Percentiles rank a stretch among this genome's conserved stretches.
Evolutionary conservation across 495 filamentous ascomycete genomes (phyloP).

Genomic region (Lophiotrema nucula): DNA sequence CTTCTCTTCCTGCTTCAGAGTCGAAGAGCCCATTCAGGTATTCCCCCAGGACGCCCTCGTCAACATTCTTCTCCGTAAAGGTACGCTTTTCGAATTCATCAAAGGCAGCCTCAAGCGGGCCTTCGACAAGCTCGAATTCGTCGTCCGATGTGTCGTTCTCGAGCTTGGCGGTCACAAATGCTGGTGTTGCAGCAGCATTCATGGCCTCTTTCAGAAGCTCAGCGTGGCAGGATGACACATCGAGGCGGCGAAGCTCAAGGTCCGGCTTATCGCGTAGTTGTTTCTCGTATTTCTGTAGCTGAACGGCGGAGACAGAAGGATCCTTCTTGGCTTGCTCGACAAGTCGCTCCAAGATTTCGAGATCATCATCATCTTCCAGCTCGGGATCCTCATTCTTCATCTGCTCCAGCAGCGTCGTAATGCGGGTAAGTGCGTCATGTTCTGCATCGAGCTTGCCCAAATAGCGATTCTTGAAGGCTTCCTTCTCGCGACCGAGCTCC

Average conservation of each 20-base stretch:
- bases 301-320: conserved; percentile 11
- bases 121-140: conserved; percentile 30
- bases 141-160: conserved; percentile 15
- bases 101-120: conserved; percentile 13
- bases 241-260: neutral
- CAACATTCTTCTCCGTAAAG: conserved; percentile 3
- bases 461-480: conserved; percentile 4
- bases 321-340: conserved; percentile 27
- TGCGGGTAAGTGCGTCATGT: conserved; percentile 7
- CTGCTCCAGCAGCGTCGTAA: conserved; percentile 10
- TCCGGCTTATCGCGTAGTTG: conserved; percentile 10
- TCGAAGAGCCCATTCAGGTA: conserved; percentile 19
- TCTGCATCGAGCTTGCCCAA: neutral
- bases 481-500: conserved; percentile 14
- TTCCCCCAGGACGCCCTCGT: conserved; percentile 16
- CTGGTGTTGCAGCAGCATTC: neutral
- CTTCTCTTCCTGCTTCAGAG: neutral
- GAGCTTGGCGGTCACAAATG: conserved; percentile 10
- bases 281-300: conserved; percentile 17
- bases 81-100: conserved; percentile 22
- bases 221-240: conserved; percentile 12
- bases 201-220: conserved; percentile 20
- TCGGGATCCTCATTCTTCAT: conserved; percentile 25
- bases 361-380: conserved; percentile 23
- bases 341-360: conserved; percentile 9